These are phyloP conservation scores for Monilinia laxa DNA, from an alignment of 2,329 filamentous ascomycete species.

Conservation along the genomic window DNA sequence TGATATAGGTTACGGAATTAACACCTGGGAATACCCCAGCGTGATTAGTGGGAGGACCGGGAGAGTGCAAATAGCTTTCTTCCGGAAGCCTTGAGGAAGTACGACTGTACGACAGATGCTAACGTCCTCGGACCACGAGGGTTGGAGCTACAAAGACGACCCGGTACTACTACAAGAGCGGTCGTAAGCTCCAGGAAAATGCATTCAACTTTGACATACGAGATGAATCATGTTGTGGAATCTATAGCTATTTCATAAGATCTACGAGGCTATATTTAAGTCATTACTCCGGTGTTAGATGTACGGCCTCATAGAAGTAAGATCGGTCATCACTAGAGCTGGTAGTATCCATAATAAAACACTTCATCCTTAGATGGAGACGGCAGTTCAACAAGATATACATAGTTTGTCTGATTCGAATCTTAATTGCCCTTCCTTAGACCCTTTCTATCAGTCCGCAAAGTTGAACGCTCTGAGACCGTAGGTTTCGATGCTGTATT, in stretches of 20 bases:
- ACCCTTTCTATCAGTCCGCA: background rate
- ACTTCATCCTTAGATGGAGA: background rate
- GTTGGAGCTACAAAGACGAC: background rate
- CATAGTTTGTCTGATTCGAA: background rate
- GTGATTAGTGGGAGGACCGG: conserved; percentile 1
- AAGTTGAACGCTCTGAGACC: background rate
- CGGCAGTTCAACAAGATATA: background rate
- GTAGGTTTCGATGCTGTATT: conserved; percentile 9
- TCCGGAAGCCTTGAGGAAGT: conserved; percentile 10
- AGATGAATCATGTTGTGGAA: conserved; percentile 16
- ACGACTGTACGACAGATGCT: conserved; percentile 4
- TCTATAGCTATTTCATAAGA: conserved; percentile 4
- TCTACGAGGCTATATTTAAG: background rate
- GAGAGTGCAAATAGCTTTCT: conserved; percentile 13
- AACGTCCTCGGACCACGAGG: conserved; percentile 13
- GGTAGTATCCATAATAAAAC: background rate
- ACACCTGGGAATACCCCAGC: conserved; percentile 1
- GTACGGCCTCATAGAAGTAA: background rate
- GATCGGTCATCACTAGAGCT: background rate
- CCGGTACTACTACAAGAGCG: conserved; percentile 8
- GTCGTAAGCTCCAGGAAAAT: conserved; percentile 12
- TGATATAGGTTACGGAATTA: background rate
- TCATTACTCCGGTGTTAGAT: background rate
- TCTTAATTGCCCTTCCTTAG: background rate
- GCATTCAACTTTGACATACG: conserved; percentile 3